Base-by-base conservation (phyloP, 495 filamentous ascomycete genomes). In the Amorphotheca resinae region DNA sequence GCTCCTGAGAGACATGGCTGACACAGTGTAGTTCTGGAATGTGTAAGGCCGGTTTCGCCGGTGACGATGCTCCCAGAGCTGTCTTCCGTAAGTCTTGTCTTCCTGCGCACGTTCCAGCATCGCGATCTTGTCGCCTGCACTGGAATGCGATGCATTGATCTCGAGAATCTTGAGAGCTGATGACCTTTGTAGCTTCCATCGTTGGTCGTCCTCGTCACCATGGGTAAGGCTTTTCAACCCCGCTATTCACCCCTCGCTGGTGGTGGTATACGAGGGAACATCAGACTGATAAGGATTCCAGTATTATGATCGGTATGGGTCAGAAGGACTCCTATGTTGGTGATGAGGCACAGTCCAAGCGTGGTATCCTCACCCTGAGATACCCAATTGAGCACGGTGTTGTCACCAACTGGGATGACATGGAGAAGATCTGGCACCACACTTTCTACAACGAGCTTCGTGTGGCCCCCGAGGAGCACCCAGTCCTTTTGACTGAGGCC, bases 341-440 rank as follows among this genome's bases (percentile, higher is more conserved):
- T 77, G 91, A 98, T 73, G 91, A 98, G 76, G 87, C 87, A 69
- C 87, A 95, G 70, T 94, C 87, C 64, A 95, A 95, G 64, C 89
- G 91, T 84, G 91, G 91, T 86, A 93, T 98, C 71, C 78, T 98
- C 50, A 98, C 93, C 46, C 81, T 98, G 62, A 82, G 93, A 72
- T 98, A 98, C 70, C 91, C 91, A 57, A 93, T 98, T 62, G 91
- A 98, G 77, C 91, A 98, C 73, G 91, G 91, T 85, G 93, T 98
- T 62, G 93, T 98, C 65, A 98, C 91, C 72, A 95, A 98, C 79
- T 98, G 91, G 91, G 89, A 96, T 68, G 91, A 98, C 65, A 96
- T 98, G 93, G 91, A 98, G 74, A 96, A 95, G 78, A 98, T 98
- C 61, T 98, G 91, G 93, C 91, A 98, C 70, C 88, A 96, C 79